These are phyloP conservation scores for Pyrenochaeta sp. DNA, from an alignment of 2,329 filamentous ascomycete genomes.

Conservation along the genomic window DNA sequence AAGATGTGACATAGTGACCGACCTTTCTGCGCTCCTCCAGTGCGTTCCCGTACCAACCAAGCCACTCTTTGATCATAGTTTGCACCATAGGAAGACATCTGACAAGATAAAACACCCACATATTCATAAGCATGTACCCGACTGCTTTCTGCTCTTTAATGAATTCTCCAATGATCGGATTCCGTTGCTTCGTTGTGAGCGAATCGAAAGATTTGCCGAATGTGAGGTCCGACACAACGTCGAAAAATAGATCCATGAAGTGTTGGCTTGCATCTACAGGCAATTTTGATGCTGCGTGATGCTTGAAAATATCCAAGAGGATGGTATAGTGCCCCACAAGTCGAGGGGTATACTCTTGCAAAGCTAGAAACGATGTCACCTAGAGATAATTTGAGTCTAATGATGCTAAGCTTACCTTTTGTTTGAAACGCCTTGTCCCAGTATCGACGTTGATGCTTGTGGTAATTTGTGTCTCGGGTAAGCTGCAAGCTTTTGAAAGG, in stretches of 20 bases:
- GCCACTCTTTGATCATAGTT: constrained; percentile 3
- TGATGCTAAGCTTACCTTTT: constrained; percentile 16
- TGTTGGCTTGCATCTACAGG: constrained; percentile 12
- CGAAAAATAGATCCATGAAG: constrained; percentile 22
- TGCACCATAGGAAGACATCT: constrained; percentile 6
- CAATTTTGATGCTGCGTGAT: neutral
- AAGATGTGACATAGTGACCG: neutral
- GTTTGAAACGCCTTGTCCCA: constrained; percentile 40
- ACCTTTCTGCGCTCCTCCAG: constrained; percentile 16
- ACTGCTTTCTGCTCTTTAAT: constrained; percentile 7
- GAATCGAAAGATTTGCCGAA: constrained; percentile 21
- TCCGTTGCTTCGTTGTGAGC: constrained; percentile 9
- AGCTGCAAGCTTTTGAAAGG: constrained; percentile 28
- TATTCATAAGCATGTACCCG: constrained; percentile 14
- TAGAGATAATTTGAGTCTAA: neutral
- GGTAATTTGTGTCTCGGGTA: constrained; percentile 28
- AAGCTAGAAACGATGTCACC: neutral
- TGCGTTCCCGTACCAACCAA: constrained; percentile 16
- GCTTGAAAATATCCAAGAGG: neutral
- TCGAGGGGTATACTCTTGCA: neutral
- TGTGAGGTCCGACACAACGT: constrained; percentile 17
- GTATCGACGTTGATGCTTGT: constrained; percentile 29
- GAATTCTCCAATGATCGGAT: constrained; percentile 13
- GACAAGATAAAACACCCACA: constrained; percentile 18
- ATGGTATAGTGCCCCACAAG: constrained; percentile 5